Evolutionary conservation across 2,329 filamentous ascomycete species (phyloP).

Genomic region (Pestalotiopsis sp.): DNA sequence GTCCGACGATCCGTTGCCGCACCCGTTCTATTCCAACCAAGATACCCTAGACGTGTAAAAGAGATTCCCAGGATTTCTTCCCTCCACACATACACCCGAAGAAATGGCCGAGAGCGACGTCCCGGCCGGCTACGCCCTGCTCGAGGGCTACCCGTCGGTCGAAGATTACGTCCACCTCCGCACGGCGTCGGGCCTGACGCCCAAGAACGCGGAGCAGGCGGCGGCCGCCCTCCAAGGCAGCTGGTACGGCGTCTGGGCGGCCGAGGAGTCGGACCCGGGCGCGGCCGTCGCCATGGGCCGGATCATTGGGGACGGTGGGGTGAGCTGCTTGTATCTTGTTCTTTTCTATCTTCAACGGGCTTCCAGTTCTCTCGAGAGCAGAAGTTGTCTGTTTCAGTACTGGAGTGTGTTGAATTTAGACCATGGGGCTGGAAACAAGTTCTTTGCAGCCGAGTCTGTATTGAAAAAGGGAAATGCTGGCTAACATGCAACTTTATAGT

Average conservation of each 20-base stretch:
- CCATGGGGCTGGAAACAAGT: too few species aligned
- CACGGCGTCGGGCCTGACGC: conserved; percentile 35
- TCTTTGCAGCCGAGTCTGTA: too few species aligned
- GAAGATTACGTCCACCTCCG: conserved; percentile 40
- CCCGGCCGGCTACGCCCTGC: conserved; percentile 38
- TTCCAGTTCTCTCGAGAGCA: too few species aligned
- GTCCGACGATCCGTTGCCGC: neutral
- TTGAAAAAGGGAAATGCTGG: too few species aligned
- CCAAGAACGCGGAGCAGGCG: conserved; percentile 39
- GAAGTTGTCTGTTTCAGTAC: too few species aligned
- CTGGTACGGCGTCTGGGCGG: conserved; percentile 46
- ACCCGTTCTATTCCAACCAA: too few species aligned
- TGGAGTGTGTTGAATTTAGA: too few species aligned
- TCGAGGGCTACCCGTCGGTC: conserved; percentile 35
- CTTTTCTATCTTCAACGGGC: too few species aligned
- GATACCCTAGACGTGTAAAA: too few species aligned
- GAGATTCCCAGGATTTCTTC: neutral
- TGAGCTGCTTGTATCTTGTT: too few species aligned
- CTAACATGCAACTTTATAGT: conserved; percentile 16
- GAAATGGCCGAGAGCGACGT: conserved; percentile 19
- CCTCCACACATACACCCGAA: too few species aligned
- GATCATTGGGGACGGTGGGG: conserved; percentile 50
- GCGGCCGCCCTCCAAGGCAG: conserved; percentile 35
- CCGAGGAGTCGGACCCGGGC: conserved; percentile 22
- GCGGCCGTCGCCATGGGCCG: conserved; percentile 51